These are phyloP conservation scores for Rhizopogon vesiculosus DNA, from an alignment of 768 basidiomycete species.

Conservation along the genomic window DNA sequence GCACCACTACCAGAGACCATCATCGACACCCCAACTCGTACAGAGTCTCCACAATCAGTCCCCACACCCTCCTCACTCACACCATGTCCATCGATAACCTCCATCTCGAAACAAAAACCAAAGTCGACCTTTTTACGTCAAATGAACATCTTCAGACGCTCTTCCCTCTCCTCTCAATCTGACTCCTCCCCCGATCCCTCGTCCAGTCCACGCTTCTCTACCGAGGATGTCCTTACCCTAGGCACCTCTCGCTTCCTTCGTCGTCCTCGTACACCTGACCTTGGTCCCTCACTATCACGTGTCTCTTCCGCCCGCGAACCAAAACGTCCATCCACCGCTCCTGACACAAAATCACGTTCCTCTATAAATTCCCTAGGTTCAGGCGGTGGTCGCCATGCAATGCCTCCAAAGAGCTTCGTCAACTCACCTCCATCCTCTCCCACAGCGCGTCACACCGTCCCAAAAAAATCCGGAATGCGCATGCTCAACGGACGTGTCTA, in stretches of 20 bases:
- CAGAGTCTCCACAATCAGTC: constrained; percentile 8
- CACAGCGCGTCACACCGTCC: constrained; percentile 3
- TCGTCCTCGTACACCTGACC: neutral
- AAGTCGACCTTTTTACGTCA: neutral
- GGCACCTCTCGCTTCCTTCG: constrained; percentile 26
- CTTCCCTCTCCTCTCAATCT: neutral
- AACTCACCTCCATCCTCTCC: neutral
- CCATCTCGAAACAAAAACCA: neutral
- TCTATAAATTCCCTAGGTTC: constrained; percentile 17
- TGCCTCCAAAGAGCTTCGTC: constrained; percentile 5
- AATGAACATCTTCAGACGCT: neutral
- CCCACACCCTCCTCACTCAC: neutral
- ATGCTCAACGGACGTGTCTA: constrained; percentile 90
- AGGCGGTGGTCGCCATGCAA: constrained; percentile 25
- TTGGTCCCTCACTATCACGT: neutral
- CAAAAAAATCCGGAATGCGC: constrained; percentile 35
- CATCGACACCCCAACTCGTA: constrained; percentile 28
- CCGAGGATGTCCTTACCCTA: constrained; percentile 27
- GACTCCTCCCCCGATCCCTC: neutral
- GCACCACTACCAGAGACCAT: constrained; percentile 75
- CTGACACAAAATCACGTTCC: constrained; percentile 15
- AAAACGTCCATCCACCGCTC: neutral
- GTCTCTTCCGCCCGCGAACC: neutral
- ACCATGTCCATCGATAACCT: neutral
- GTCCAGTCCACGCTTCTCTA: constrained; percentile 1